phyloP scores from a whole-genome alignment of 371 early-diverging fungal species.

The Mortierella sp. region DNA sequence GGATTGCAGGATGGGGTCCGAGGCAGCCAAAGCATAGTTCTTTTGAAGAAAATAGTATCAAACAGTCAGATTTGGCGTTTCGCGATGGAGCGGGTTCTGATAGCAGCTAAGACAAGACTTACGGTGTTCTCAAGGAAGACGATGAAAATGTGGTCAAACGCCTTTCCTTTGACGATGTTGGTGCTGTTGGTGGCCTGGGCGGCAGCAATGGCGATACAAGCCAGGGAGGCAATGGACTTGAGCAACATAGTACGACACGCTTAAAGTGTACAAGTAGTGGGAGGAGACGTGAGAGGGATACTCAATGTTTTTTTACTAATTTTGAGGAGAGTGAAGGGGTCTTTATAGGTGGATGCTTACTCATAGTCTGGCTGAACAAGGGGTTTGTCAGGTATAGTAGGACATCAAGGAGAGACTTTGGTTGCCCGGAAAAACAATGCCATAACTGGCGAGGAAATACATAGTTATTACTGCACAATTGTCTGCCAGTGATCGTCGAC shows the following conservation, averaged over 20 bases:
- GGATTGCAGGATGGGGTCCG: slow-evolving; percentile 10
- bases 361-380: too few species aligned
- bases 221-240: slow-evolving; percentile 60
- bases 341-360: too few species aligned
- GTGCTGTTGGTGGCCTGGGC: slow-evolving; percentile 55
- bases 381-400: too few species aligned
- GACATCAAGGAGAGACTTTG: neutral
- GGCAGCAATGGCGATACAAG: slow-evolving; percentile 60
- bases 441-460: neutral
- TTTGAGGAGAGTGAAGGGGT: too few species aligned
- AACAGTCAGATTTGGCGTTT: too few species aligned
- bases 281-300: too few species aligned
- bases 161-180: slow-evolving; percentile 56
- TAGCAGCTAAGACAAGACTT: too few species aligned
- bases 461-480: neutral
- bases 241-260: slow-evolving; percentile 24
- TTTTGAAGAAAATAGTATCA: too few species aligned
- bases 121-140: slow-evolving; percentile 48
- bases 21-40: slow-evolving; percentile 21
- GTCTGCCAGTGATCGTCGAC: slow-evolving; percentile 4
- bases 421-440: slow-evolving; percentile 26
- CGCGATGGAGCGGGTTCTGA: too few species aligned
- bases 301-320: too few species aligned
- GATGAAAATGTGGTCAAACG: slow-evolving; percentile 57
- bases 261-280: neutral